Conservation (phyloP, 176 grass and related monocot genomes). For the Bolboschoenus planiculmis region DNA sequence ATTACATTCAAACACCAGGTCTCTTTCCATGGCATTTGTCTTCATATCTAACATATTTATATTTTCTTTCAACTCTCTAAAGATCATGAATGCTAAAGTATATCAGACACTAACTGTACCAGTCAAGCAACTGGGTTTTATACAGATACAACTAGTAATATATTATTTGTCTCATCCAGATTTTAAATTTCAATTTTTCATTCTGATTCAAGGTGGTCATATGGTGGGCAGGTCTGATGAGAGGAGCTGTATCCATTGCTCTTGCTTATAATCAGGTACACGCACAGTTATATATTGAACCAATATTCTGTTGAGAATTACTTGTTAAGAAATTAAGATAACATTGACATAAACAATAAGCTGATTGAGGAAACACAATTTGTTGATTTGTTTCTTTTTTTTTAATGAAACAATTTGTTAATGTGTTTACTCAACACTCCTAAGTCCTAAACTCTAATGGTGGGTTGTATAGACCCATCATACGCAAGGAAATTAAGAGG, state of each 20-base stretch:
- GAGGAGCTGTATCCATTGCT: conserved; percentile 71
- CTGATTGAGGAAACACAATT: neutral
- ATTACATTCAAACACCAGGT: conserved; percentile 94
- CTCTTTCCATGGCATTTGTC: neutral
- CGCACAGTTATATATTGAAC: neutral
- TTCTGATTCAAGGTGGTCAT: conserved; percentile 49
- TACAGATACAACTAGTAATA: neutral
- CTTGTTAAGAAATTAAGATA: neutral
- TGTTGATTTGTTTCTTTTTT: neutral
- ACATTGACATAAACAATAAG: neutral
- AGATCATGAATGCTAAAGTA: neutral
- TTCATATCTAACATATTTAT: neutral
- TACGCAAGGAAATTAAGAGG: neutral
- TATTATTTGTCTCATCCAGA: conserved; percentile 10
- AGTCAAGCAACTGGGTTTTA: neutral
- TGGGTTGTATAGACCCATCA: neutral
- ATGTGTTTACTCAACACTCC: neutral
- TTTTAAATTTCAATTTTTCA: neutral
- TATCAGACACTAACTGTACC: neutral
- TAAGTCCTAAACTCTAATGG: neutral
- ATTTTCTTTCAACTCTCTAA: neutral
- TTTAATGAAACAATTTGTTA: too few relatives aligned
- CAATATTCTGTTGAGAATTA: neutral
- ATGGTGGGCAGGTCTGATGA: conserved; percentile 95
- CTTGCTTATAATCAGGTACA: conserved; percentile 80